Percentiles rank a stretch among this genome's conserved stretches.
These are phyloP conservation scores for Stentor coeruleus DNA, from an alignment of 73 alveolate species.

Conservation along the genomic window DNA sequence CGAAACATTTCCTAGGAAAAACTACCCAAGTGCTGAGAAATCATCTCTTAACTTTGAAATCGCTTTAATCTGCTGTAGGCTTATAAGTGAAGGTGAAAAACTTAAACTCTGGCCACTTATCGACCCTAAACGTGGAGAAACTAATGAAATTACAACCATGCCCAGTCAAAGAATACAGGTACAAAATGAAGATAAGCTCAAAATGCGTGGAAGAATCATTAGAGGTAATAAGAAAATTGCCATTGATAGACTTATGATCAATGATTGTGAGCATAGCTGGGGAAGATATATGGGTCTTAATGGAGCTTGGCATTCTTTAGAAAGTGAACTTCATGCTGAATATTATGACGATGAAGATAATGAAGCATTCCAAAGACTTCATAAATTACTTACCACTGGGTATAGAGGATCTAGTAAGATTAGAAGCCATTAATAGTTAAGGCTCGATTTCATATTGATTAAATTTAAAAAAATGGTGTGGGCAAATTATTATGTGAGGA, in stretches of 20 bases:
- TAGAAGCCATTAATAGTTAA: too few relatives aligned
- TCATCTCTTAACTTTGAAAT: background rate
- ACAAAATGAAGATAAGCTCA: background rate
- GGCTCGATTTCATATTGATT: too few relatives aligned
- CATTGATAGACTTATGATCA: background rate
- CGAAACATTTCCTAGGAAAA: too few relatives aligned
- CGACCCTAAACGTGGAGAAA: background rate
- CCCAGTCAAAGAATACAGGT: background rate
- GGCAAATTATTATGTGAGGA: too few relatives aligned
- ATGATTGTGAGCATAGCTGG: background rate
- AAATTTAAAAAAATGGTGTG: too few relatives aligned
- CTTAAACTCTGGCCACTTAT: conserved; percentile 6
- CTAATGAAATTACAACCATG: background rate
- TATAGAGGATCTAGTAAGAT: background rate
- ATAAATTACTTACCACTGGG: background rate
- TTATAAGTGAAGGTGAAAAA: background rate
- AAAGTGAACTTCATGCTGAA: background rate
- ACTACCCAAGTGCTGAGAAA: too few relatives aligned
- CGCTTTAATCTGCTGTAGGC: background rate
- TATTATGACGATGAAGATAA: conserved; percentile 4
- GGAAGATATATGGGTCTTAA: background rate
- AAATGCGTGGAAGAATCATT: background rate
- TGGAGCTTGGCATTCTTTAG: background rate
- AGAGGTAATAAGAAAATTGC: background rate
- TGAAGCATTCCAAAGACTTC: background rate